Percentiles rank a stretch among this genome's conserved stretches.
Evolutionary conservation across 768 basidiomycete species (phyloP).

Genomic region (Termitomyces sp.): DNA sequence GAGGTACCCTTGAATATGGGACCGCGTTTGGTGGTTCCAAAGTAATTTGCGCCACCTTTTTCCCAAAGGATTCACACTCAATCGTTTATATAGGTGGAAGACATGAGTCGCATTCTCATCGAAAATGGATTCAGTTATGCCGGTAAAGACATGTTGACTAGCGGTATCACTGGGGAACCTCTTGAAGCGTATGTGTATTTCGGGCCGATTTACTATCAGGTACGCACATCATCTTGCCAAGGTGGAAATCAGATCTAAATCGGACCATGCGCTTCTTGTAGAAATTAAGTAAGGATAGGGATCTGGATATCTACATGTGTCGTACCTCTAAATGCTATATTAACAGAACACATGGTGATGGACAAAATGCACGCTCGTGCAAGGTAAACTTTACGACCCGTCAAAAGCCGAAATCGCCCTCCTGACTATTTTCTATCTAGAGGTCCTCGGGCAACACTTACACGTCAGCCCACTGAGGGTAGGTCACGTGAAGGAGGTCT

Average conservation of each 20-base stretch:
- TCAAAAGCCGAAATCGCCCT: conserved; percentile 1
- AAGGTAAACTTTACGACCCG: conserved; percentile 42
- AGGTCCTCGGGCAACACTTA: conserved; percentile 93
- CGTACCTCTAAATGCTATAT: conserved; percentile 13
- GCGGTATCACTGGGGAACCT: conserved; percentile 95
- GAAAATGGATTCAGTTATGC: conserved; percentile 95
- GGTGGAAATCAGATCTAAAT: conserved; percentile 2
- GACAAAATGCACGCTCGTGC: conserved; percentile 99
- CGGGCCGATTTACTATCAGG: conserved; percentile 98
- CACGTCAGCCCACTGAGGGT: conserved; percentile 97
- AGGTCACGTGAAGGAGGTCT: conserved; percentile 96
- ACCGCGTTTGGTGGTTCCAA: conserved; percentile 98
- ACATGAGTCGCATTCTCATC: conserved; percentile 95
- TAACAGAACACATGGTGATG: conserved; percentile 94
- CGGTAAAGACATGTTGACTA: conserved; percentile 99
- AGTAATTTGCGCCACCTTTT: conserved; percentile 32
- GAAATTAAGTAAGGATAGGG: conserved; percentile 80
- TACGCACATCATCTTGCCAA: conserved; percentile 24
- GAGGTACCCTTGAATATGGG: conserved; percentile 87
- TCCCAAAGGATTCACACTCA: conserved; percentile 1
- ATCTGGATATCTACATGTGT: background rate
- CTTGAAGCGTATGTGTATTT: conserved; percentile 98
- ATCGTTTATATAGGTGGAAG: conserved; percentile 64
- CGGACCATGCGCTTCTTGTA: conserved; percentile 26
- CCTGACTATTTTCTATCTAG: conserved; percentile 31